Conservation (phyloP, 257 asterid genomes). For the Solanum okadae region DNA sequence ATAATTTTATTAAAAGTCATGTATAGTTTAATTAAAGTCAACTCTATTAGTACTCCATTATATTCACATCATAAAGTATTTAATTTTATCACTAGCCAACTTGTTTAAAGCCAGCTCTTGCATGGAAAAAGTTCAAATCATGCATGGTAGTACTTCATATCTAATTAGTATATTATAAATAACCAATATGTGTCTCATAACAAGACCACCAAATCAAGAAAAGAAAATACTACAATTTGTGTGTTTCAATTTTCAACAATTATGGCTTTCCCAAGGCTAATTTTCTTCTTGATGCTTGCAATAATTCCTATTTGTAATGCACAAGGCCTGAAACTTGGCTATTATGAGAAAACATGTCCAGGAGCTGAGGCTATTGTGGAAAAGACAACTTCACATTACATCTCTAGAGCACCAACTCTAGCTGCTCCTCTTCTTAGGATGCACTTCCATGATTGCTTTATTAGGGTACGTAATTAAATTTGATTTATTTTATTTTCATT, state of each 20-base stretch:
- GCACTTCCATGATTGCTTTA: conserved; percentile 52
- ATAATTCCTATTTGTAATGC: not conserved
- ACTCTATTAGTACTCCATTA: not conserved
- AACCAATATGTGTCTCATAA: not conserved
- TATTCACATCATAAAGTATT: not conserved
- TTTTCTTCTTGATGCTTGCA: not conserved
- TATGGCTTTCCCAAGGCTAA: not conserved
- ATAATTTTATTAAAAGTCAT: not conserved
- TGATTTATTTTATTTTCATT: not conserved
- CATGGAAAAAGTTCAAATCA: not conserved
- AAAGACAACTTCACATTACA: not conserved
- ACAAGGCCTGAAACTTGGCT: not conserved
- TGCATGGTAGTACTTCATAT: not conserved
- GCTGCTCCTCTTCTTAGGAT: conserved; percentile 15
- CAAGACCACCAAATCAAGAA: not conserved
- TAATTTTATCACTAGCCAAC: not conserved
- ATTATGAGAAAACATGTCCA: conserved; percentile 1
- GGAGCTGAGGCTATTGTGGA: not conserved
- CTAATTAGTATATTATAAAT: not conserved
- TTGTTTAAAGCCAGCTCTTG: not conserved
- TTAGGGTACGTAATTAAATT: conserved; percentile 9
- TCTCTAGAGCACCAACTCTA: conserved; percentile 6
- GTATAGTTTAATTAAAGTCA: not conserved
- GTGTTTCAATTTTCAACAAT: not conserved
- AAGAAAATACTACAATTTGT: not conserved